Evolutionary conservation across 148 eudicot species (phyloP).

Genomic region (Bassia scoparia): DNA sequence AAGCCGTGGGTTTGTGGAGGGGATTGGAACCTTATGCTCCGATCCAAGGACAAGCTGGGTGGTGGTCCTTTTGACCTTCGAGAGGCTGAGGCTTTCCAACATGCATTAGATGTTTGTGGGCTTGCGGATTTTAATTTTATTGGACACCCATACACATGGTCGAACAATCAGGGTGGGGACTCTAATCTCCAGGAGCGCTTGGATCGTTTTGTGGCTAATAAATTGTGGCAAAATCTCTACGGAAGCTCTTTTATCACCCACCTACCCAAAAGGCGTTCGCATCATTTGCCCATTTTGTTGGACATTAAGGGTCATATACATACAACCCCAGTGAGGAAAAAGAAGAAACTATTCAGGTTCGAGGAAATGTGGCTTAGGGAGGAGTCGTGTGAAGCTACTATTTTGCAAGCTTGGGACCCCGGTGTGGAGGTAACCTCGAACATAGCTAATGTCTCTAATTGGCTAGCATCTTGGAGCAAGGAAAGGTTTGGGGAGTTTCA

Average conservation of each 20-base stretch:
- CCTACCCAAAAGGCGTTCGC: not conserved
- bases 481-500: too few species aligned
- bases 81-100: too few species aligned
- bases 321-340: too few species aligned
- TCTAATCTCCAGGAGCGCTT: not conserved
- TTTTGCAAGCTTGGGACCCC: not conserved
- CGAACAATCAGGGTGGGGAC: not conserved
- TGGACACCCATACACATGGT: not conserved
- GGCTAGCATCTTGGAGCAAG: too few species aligned
- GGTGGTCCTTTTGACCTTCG: too few species aligned
- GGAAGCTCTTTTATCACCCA: not conserved
- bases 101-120: too few species aligned
- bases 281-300: not conserved
- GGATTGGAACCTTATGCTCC: too few species aligned
- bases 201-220: not conserved
- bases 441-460: too few species aligned
- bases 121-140: not conserved
- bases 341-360: not conserved
- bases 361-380: not conserved
- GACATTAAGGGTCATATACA: not conserved
- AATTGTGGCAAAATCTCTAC: not conserved
- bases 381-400: not conserved
- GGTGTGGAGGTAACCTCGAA: too few species aligned
- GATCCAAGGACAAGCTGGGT: too few species aligned
- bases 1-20: too few species aligned